Evolutionary conservation across 1,139 yeast genomes (phyloP).

Genomic region (Candida tropicalis): DNA sequence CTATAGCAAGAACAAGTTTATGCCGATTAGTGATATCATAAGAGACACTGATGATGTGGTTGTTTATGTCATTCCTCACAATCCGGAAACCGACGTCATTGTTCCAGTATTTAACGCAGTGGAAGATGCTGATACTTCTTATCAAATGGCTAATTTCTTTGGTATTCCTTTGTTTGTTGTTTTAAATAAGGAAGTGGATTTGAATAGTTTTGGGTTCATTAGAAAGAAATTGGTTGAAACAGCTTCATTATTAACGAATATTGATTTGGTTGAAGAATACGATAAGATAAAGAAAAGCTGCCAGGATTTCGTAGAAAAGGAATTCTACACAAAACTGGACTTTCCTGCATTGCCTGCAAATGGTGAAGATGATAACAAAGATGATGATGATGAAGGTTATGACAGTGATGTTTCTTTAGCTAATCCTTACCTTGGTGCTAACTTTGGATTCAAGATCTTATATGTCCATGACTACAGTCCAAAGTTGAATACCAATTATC

Average conservation of each 20-base stretch:
- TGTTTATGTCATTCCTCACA: slow-evolving; percentile 66
- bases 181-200: slow-evolving; percentile 50
- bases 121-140: slow-evolving; percentile 43
- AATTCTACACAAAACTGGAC: slow-evolving; percentile 32
- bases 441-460: slow-evolving; percentile 55
- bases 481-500: slow-evolving; percentile 12
- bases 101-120: slow-evolving; percentile 70
- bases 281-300: slow-evolving; percentile 19
- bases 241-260: slow-evolving; percentile 27
- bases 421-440: slow-evolving; percentile 51
- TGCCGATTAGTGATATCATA: slow-evolving; percentile 73
- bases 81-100: slow-evolving; percentile 47
- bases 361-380: slow-evolving; percentile 8
- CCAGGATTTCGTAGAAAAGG: slow-evolving; percentile 19
- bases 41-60: slow-evolving; percentile 63
- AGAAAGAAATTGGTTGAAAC: slow-evolving; percentile 55
- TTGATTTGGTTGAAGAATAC: slow-evolving; percentile 28
- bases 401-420: slow-evolving; percentile 55
- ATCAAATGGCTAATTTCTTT: slow-evolving; percentile 45
- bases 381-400: slow-evolving; percentile 31
- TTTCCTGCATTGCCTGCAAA: slow-evolving; percentile 29
- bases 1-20: slow-evolving; percentile 57
- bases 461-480: slow-evolving; percentile 21
- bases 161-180: slow-evolving; percentile 79
- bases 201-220: slow-evolving; percentile 53